phyloP scores from a whole-genome alignment of 139 green algal genomes.

The Micromonas commoda region DNA sequence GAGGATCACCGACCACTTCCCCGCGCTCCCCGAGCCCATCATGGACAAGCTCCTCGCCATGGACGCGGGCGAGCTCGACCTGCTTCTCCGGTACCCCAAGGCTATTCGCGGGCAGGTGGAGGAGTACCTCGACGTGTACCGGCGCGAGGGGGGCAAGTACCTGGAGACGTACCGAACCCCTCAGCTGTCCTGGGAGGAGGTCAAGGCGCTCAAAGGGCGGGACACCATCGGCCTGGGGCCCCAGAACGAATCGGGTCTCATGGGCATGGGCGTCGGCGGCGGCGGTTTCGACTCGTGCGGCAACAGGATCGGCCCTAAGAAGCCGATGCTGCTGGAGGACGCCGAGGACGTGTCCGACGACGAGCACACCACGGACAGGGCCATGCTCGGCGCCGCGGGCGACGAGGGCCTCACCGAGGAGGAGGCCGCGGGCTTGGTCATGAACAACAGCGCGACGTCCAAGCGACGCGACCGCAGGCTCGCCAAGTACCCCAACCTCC shows the following conservation, averaged over 20 bases:
- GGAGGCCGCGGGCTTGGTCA: not conserved
- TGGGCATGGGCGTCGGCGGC: too few relatives aligned
- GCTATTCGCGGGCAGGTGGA: constrained; percentile 33
- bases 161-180: constrained; percentile 37
- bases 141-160: constrained; percentile 32
- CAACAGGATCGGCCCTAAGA: too few relatives aligned
- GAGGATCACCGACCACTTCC: constrained; percentile 44
- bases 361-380: constrained; percentile 31
- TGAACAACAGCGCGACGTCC: not conserved
- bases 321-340: not conserved
- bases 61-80: constrained; percentile 65
- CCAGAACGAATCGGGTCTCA: not conserved
- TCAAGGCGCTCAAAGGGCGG: constrained; percentile 42
- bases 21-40: constrained; percentile 53
- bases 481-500: too few relatives aligned
- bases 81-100: constrained; percentile 59
- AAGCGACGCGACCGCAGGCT: too few relatives aligned
- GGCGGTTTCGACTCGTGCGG: constrained; percentile 18
- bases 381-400: constrained; percentile 28
- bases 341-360: not conserved
- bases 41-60: constrained; percentile 63
- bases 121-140: constrained; percentile 28
- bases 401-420: constrained; percentile 31
- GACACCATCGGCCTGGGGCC: constrained; percentile 13
- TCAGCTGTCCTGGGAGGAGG: constrained; percentile 50